These are phyloP conservation scores for Chalciporus piperatus DNA, from an alignment of 768 basidiomycete genomes.

Conservation along the genomic window DNA sequence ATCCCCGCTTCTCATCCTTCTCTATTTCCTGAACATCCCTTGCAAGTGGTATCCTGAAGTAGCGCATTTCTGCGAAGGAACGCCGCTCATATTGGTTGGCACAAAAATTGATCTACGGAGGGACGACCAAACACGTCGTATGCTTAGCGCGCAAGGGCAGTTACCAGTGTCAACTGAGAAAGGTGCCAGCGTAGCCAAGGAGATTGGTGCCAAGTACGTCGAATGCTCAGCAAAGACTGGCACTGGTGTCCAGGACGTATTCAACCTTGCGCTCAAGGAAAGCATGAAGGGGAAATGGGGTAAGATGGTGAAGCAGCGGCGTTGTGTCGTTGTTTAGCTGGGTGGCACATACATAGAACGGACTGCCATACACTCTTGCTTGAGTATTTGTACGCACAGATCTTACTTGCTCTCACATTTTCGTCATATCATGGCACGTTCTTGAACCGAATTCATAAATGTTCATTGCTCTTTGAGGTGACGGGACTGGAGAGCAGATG, in stretches of 20 bases:
- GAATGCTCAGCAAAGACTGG: constrained; percentile 97
- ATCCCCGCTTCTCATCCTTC: neutral
- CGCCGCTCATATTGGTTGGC: constrained; percentile 87
- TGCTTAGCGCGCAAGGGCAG: constrained; percentile 88
- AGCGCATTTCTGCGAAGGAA: constrained; percentile 86
- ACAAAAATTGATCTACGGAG: constrained; percentile 91
- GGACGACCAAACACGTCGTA: constrained; percentile 81
- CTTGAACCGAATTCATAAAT: constrained; percentile 13
- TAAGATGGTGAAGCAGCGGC: constrained; percentile 63
- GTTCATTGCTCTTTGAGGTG: constrained; percentile 29
- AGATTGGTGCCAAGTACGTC: constrained; percentile 90
- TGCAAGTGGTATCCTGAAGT: constrained; percentile 90
- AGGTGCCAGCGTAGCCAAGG: constrained; percentile 80
- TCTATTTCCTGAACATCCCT: constrained; percentile 11
- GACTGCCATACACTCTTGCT: constrained; percentile 8
- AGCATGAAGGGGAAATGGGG: constrained; percentile 81
- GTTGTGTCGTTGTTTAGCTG: constrained; percentile 59
- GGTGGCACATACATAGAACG: constrained; percentile 10
- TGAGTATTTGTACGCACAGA: constrained; percentile 32
- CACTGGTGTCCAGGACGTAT: constrained; percentile 86
- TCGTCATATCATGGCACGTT: constrained; percentile 7
- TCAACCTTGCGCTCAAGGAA: constrained; percentile 83
- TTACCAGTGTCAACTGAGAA: constrained; percentile 79
- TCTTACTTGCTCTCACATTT: constrained; percentile 26
- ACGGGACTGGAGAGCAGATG: constrained; percentile 15